These are phyloP conservation scores for Candida incommunis DNA, from an alignment of 805 yeast genomes.

Conservation along the genomic window DNA sequence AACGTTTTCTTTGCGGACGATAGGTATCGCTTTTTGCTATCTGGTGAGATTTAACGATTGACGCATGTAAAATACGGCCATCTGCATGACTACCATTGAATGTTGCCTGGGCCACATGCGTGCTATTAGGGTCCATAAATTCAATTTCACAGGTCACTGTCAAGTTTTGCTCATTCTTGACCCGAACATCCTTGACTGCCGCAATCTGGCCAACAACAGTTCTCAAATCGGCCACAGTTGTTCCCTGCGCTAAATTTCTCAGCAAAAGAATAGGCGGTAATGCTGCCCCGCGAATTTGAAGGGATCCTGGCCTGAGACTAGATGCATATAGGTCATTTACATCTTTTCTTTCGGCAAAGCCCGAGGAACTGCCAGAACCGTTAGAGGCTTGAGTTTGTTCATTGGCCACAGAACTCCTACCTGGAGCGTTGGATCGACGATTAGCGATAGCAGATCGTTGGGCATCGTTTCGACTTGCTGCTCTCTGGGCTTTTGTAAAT, in stretches of 20 bases:
- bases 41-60: conserved; percentile 13
- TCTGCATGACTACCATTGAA: conserved; percentile 35
- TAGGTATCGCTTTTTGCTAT: too few species aligned
- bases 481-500: background rate
- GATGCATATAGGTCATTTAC: background rate
- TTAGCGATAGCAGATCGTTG: background rate
- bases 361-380: too few species aligned
- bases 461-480: background rate
- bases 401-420: background rate
- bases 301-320: background rate
- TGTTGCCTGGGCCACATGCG: conserved; percentile 19
- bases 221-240: conserved; percentile 18
- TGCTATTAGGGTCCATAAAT: conserved; percentile 16
- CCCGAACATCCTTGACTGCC: conserved; percentile 11
- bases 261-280: conserved; percentile 16
- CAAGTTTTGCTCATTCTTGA: conserved; percentile 5
- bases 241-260: conserved; percentile 19
- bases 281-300: conserved; percentile 6
- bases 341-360: too few species aligned
- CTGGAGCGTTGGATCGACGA: background rate
- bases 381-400: background rate
- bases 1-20: too few species aligned
- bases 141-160: conserved; percentile 15
- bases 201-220: conserved; percentile 16
- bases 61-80: conserved; percentile 27